Conservation (phyloP, 2,329 filamentous ascomycete genomes). For the Fusarium kyushuense region DNA sequence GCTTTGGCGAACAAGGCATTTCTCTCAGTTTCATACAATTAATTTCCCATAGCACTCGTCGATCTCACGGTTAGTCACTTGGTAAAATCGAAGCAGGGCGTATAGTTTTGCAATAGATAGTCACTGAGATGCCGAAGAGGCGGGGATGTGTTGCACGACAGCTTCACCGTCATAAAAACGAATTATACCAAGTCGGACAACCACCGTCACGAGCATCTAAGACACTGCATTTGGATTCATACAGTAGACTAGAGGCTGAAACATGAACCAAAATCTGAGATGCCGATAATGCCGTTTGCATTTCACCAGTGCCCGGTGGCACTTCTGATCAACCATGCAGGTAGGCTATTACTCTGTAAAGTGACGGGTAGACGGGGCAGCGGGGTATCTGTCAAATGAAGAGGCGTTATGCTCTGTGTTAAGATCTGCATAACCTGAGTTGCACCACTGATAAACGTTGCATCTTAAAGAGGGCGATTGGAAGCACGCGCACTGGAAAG, state of each 20-base stretch:
- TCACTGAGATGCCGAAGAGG: slow-evolving; percentile 13
- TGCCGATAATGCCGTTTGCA: slow-evolving; percentile 15
- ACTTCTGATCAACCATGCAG: slow-evolving; percentile 7
- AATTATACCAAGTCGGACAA: slow-evolving; percentile 11
- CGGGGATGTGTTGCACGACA: slow-evolving; percentile 23
- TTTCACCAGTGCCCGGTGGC: slow-evolving; percentile 7
- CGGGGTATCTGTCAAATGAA: slow-evolving; percentile 13
- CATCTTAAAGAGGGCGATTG: slow-evolving; percentile 7
- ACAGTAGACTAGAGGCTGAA: slow-evolving; percentile 21
- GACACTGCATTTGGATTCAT: slow-evolving; percentile 16
- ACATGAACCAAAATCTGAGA: slow-evolving; percentile 17
- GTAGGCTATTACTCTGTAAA: slow-evolving; percentile 1
- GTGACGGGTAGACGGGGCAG: background rate
- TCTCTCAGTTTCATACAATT: slow-evolving; percentile 20
- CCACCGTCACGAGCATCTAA: slow-evolving; percentile 29
- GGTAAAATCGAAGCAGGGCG: slow-evolving; percentile 4
- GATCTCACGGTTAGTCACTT: slow-evolving; percentile 29
- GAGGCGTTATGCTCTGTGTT: slow-evolving; percentile 19
- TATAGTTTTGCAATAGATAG: slow-evolving; percentile 18
- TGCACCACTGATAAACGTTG: slow-evolving; percentile 18
- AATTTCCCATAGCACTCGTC: slow-evolving; percentile 11
- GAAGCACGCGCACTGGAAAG: background rate
- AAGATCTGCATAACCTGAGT: slow-evolving; percentile 24
- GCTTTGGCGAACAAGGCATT: slow-evolving; percentile 7
- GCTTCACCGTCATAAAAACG: slow-evolving; percentile 10